Evolutionary conservation across 2,329 filamentous ascomycete genomes (phyloP).

Genomic region (Alternaria sp.): DNA sequence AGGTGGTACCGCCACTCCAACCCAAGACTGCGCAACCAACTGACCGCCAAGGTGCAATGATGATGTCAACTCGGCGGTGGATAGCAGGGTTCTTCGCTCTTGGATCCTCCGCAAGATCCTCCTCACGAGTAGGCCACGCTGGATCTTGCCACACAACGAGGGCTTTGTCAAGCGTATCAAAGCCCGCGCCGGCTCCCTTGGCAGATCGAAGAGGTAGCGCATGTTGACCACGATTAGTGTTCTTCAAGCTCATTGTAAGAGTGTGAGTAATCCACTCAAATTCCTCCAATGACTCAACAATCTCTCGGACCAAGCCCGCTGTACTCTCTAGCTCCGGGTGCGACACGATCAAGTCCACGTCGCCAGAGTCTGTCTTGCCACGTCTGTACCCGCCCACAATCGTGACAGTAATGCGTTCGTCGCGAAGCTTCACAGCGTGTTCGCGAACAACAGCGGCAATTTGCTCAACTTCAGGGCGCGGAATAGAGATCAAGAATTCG

Average conservation of each 20-base stretch:
- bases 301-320: constrained; percentile 69
- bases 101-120: constrained; percentile 43
- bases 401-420: constrained; percentile 61
- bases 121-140: constrained; percentile 46
- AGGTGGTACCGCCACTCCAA: constrained; percentile 89
- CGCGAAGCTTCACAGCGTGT: constrained; percentile 70
- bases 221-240: constrained; percentile 74
- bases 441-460: constrained; percentile 69
- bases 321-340: constrained; percentile 76
- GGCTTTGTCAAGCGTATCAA: constrained; percentile 90
- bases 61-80: constrained; percentile 90
- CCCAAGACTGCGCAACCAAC: constrained; percentile 86
- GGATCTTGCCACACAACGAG: constrained; percentile 90
- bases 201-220: constrained; percentile 61
- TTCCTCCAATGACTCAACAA: constrained; percentile 74
- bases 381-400: constrained; percentile 84
- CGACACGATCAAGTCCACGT: constrained; percentile 85
- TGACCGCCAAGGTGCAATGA: constrained; percentile 86
- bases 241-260: constrained; percentile 71
- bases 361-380: constrained; percentile 74
- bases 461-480: constrained; percentile 72
- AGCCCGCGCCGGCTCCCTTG: constrained; percentile 62
- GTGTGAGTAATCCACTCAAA: constrained; percentile 80
- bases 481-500: constrained; percentile 76
- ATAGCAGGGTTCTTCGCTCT: constrained; percentile 69